Base-by-base conservation (phyloP, 1,139 yeast species). In the Kodamaea sp. region DNA sequence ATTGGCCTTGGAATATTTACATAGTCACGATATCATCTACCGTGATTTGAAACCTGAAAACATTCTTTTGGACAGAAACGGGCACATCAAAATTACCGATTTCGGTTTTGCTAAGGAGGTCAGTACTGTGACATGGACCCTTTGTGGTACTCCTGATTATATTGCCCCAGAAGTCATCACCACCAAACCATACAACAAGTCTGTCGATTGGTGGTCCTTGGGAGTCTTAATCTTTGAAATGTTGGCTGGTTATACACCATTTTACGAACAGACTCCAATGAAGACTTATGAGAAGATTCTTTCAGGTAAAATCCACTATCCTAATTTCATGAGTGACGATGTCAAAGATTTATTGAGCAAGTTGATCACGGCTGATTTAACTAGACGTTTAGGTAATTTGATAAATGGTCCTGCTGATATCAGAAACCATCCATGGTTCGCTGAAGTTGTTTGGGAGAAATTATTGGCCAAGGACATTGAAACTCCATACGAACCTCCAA, bases 201-300 rank as follows among this genome's bases (percentile, higher is more conserved):
- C 80, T 2, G 82, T 77, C 10, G 83, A 77, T 53, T 77, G 81
- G 81, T 77, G 83, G 83, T 73, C 79, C 3, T 66, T 77, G 47
- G 83, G 83, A 12, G 76, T 77, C 9, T 61, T 77, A 38, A 76
- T 77, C 29, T 77, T 69, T 50, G 83, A 77, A 55, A 77, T 77
- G 83, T 62, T 77, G 48, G 76, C 80, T 9, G 83, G 83, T 12
- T 75, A 74, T 46, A 77, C 83, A 1, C 83, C 83, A 25, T 77
- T 77, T 49, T 77, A 76, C 50, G 82, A 77, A 48, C 66, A 78
- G 15, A 73, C 80, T 1, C 82, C 82, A 10, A 75, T 77, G 77
- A 76, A 76, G 50, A 77, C 82, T 15, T 77, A 77, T 53, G 82
- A 77, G 48, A 77, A 76, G 48, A 77, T 77, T 39, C 65, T 76